phyloP scores from a whole-genome alignment of 1,284 basidiomycete species.

The Thelephora terrestris region DNA sequence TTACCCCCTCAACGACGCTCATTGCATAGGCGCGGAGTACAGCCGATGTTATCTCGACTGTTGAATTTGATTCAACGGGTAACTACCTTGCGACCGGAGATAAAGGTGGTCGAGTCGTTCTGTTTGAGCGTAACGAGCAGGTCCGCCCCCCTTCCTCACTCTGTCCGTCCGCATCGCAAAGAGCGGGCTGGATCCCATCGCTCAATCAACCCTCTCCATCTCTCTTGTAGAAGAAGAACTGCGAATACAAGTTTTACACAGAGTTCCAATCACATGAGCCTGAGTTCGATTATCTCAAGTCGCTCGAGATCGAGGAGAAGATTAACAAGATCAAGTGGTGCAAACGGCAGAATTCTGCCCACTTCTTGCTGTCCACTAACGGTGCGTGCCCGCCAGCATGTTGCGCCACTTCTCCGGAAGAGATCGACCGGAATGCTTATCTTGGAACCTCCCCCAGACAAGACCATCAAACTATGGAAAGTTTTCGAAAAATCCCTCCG shows the following conservation, averaged over 20 bases:
- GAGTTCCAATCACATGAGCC: conserved; percentile 99
- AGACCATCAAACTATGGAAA: conserved; percentile 99
- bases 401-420: conserved; percentile 1
- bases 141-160: conserved; percentile 41
- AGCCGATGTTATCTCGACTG: conserved; percentile 99
- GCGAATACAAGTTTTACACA: conserved; percentile 99
- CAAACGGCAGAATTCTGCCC: conserved; percentile 94
- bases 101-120: conserved; percentile 96
- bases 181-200: conserved; percentile 4
- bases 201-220: neutral
- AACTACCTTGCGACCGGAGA: conserved; percentile 99
- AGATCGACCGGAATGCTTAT: neutral
- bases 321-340: conserved; percentile 99
- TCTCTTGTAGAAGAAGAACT: conserved; percentile 84
- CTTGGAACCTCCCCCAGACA: conserved; percentile 52
- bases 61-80: conserved; percentile 99
- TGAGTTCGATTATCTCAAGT: conserved; percentile 99
- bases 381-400: conserved; percentile 38
- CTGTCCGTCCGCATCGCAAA: neutral
- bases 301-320: conserved; percentile 99
- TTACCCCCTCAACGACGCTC: conserved; percentile 16
- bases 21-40: conserved; percentile 16
- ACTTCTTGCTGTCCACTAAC: conserved; percentile 96
- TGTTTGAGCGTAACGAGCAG: conserved; percentile 97
- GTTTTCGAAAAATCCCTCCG: conserved; percentile 98